Base-by-base conservation (phyloP, 2,329 filamentous ascomycete genomes). In the Furcasterigmium sp. region DNA sequence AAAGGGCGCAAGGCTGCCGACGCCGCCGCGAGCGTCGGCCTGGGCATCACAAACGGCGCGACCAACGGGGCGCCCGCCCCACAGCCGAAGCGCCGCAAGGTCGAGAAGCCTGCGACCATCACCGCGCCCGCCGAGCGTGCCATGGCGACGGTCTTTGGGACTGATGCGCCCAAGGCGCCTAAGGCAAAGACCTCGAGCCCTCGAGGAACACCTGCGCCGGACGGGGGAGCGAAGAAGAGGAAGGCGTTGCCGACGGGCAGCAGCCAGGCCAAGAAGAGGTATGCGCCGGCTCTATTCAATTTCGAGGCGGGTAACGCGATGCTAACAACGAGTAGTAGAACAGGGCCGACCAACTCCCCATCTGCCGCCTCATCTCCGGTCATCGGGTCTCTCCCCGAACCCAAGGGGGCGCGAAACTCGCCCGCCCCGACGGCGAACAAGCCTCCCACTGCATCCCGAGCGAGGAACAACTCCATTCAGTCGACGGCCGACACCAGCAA, bases 241-340 rank as follows among this genome's bases (percentile, higher is more conserved):
- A 91, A 75, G 73, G 86, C 68, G 51, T 69, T 75, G 46, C 80
- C 68, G 46, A 75, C 79, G 2, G 77, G 79, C 4, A 87, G 87
- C 51, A 75, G 80, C n/a, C 80, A 81, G 51, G 62, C 80, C 23
- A 91, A 91, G 67, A 95, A 91, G 68, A 91, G 82, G 85, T 87
- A 74, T 56, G 74, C 67, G 41, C 18, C 37, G 18, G 23, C 13
- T 7, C 7, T 7, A 26, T 26, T 11, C 7, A 11, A 26, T 26
- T 26, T 26, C 23, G 7, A 26, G 7, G 23, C 23, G 11, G 23
- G 11, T 7, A 11, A 26, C 23, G 11, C 7, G 7, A 7, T 11
- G 7, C 25, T 20, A 17, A 15, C 25, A 25, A 40, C 18, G 18
- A 18, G 15, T 8, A 35, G 32, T 17, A 35, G 32, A 15, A 35